Evolutionary conservation across 352 stramenopile species (phyloP), one percentile per base, ranked within the genome.

Genomic region (Globisporangium splendens): DNA sequence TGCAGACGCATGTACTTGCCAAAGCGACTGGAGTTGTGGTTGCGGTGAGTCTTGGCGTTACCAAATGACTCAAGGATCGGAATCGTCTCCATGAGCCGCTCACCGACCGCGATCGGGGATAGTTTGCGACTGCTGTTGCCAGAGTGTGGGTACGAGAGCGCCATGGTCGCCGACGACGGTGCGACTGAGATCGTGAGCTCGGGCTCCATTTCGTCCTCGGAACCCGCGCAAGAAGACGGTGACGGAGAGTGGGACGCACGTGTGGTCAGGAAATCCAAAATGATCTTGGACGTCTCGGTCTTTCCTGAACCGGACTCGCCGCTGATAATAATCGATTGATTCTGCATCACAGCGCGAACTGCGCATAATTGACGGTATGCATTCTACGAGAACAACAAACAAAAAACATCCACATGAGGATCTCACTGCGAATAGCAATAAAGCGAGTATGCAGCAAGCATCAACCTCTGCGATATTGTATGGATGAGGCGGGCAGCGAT

Each of bases 231-330:
- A 1, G 56, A 44, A 4, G 79, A 88, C 5, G 73, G 62, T 46
- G 74, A 66, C 13, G 65, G 61, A 39, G 71, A 79, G 62, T 86
- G 73, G 8, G 83, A 71, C 0, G 81, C 85, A 11, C 80, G 74
- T 61, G 84, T 90, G 3, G 86, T 90, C 22, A 95, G 64, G 64
- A 95, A 93, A 54, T 95, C 82, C 41, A 93, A 62, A 31, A 94
- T 90, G 70, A 97, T 96, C 73, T 98, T 98, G 57, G 94, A 97
- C 17, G 92, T 97, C 63, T 98, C 93, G 1, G 95, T 98, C 71
- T 98, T 98, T 46, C 95, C 95, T 4, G 93, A 96, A 12, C 94
- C 94, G 21, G 79, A 96, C 62, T 98, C 95, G 46, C 95, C 95
- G 38, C 83, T 96, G 48, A 98, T 97, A 44, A 98, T 88, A 66